Conservation (phyloP, 2,329 filamentous ascomycete genomes). For the Phialocephala sp. region DNA sequence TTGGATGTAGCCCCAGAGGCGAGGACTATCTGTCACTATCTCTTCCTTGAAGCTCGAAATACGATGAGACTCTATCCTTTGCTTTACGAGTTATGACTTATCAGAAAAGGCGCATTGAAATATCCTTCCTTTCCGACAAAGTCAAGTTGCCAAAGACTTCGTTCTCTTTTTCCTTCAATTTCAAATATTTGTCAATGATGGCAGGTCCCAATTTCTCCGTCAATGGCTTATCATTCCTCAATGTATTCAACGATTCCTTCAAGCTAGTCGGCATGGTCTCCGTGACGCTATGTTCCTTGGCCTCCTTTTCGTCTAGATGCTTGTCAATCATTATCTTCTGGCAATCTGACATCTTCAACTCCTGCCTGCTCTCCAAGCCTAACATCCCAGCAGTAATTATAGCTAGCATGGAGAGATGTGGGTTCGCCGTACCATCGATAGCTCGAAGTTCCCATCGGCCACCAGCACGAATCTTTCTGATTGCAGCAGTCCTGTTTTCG, state of each 20-base stretch:
- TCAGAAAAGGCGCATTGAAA: constrained; percentile 22
- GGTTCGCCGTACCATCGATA: constrained; percentile 79
- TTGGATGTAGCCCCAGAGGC: no score
- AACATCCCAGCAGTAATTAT: constrained; percentile 63
- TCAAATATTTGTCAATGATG: constrained; percentile 60
- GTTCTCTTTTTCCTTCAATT: constrained; percentile 64
- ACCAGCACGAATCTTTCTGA: constrained; percentile 66
- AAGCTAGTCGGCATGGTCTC: constrained; percentile 59
- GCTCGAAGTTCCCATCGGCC: constrained; percentile 78
- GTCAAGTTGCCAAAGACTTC: constrained; percentile 48
- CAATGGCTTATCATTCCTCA: constrained; percentile 56
- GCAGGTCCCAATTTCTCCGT: constrained; percentile 51
- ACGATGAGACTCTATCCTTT: no score
- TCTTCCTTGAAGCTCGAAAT: no score
- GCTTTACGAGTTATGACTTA: background rate
- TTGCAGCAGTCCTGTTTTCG: constrained; percentile 76
- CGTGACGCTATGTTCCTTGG: constrained; percentile 56
- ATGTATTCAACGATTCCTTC: constrained; percentile 56
- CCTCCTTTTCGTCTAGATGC: constrained; percentile 50
- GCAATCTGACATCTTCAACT: constrained; percentile 57
- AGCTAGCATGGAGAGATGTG: constrained; percentile 70
- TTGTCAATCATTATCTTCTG: constrained; percentile 53
- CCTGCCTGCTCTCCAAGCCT: constrained; percentile 54
- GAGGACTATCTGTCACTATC: no score
- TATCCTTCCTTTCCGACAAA: constrained; percentile 25